Conservation (phyloP, 768 basidiomycete species). For the Phallus indusiatus region DNA sequence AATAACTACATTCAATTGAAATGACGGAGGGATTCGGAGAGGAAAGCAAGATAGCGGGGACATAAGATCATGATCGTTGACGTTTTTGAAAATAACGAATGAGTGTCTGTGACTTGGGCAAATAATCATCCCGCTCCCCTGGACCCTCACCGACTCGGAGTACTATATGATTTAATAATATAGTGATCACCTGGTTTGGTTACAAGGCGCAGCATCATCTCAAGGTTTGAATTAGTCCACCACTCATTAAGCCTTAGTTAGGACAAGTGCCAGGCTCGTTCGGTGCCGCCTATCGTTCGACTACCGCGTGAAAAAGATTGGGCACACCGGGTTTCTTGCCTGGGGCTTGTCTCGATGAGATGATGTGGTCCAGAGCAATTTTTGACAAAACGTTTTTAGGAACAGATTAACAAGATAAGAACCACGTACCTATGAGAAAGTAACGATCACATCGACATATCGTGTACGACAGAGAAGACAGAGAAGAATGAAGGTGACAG, state of each 20-base stretch:
- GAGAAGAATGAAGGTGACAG: background rate
- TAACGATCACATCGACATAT: background rate
- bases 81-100: background rate
- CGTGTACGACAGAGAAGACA: background rate
- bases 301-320: too few relatives aligned
- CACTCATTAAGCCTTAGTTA: background rate
- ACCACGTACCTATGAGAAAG: too few relatives aligned
- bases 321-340: too few relatives aligned
- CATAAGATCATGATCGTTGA: background rate
- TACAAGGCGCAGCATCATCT: background rate
- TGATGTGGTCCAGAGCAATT: too few relatives aligned
- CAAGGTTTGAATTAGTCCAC: background rate
- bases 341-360: too few relatives aligned
- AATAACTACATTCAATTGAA: background rate
- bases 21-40: background rate
- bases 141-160: background rate
- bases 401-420: too few relatives aligned
- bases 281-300: background rate
- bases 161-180: background rate
- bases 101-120: background rate
- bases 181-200: background rate
- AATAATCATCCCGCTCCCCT: background rate
- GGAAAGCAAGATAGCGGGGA: background rate
- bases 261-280: background rate
- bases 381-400: too few relatives aligned